Percentiles rank a stretch among this genome's conserved stretches.
These are phyloP conservation scores for Aspergillus aculeatus DNA, from an alignment of 2,329 filamentous ascomycete genomes.

Conservation along the genomic window DNA sequence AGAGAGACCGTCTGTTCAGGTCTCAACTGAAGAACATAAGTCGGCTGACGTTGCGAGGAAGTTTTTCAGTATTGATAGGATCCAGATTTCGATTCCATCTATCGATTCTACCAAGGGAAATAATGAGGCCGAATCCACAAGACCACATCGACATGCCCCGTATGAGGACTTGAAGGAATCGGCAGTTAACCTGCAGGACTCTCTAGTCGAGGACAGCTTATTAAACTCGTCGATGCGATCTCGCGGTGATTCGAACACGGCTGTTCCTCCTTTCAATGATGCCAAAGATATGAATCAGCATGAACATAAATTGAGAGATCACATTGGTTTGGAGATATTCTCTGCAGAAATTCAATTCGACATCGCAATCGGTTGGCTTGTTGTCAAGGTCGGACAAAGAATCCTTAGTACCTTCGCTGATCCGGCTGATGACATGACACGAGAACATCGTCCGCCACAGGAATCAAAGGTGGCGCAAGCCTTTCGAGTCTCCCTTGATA, in stretches of 20 bases:
- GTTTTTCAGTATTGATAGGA: slow-evolving; percentile 35
- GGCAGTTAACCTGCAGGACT: slow-evolving; percentile 21
- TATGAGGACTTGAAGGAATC: slow-evolving; percentile 24
- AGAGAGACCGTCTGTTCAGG: slow-evolving; percentile 18
- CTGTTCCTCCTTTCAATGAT: slow-evolving; percentile 17
- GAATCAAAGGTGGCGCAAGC: slow-evolving; percentile 12
- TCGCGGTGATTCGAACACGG: slow-evolving; percentile 16
- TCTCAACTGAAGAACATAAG: slow-evolving; percentile 21
- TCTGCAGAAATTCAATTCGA: slow-evolving; percentile 37
- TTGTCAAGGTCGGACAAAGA: slow-evolving; percentile 38
- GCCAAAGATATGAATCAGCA: slow-evolving; percentile 4
- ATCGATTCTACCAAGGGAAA: slow-evolving; percentile 13
- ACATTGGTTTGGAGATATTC: slow-evolving; percentile 34
- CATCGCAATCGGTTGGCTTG: slow-evolving; percentile 43
- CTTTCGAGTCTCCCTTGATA: slow-evolving; percentile 29
- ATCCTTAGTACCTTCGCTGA: slow-evolving; percentile 22
- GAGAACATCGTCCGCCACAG: slow-evolving; percentile 8
- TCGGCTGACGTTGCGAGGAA: slow-evolving; percentile 33
- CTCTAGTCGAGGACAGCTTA: slow-evolving; percentile 24
- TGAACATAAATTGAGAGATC: slow-evolving; percentile 11
- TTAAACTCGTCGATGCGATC: slow-evolving; percentile 22
- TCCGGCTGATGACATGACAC: slow-evolving; percentile 10
- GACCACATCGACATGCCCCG: slow-evolving; percentile 11
- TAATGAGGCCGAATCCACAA: slow-evolving; percentile 8
- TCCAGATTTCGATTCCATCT: slow-evolving; percentile 40